Percentiles rank a stretch among this genome's conserved stretches.
phyloP scores from a whole-genome alignment of 1,139 yeast species.

The Saccharomyces pastorianus region DNA sequence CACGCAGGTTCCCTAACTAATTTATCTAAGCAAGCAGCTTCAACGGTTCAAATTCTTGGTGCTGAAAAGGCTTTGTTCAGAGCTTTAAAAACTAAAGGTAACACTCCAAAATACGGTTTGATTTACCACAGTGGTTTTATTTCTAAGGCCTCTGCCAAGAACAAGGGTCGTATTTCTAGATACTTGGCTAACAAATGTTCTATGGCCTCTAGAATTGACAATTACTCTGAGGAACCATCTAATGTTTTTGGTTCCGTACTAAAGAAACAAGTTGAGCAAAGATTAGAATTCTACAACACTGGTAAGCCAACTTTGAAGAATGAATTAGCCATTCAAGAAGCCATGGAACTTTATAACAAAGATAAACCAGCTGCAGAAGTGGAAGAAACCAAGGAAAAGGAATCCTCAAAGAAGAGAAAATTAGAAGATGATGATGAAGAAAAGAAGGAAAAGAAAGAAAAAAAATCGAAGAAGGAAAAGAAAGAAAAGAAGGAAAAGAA shows the following conservation, averaged over 20 bases:
- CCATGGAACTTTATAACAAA: slow-evolving; percentile 62
- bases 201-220: slow-evolving; percentile 96
- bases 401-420: slow-evolving; percentile 39
- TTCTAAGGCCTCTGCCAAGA: slow-evolving; percentile 93
- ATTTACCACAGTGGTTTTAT: slow-evolving; percentile 95
- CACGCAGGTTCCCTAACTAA: slow-evolving; percentile 97
- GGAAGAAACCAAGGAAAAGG: slow-evolving; percentile 23
- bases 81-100: slow-evolving; percentile 96
- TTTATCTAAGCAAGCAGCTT: slow-evolving; percentile 96
- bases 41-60: slow-evolving; percentile 96
- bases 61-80: slow-evolving; percentile 98
- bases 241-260: slow-evolving; percentile 83
- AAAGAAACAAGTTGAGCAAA: slow-evolving; percentile 95
- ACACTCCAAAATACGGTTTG: slow-evolving; percentile 96
- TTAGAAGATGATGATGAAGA: slow-evolving; percentile 34
- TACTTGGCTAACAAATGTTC: slow-evolving; percentile 98
- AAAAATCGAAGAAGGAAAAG: slow-evolving; percentile 48
- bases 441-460: slow-evolving; percentile 43
- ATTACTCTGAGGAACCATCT: slow-evolving; percentile 80
- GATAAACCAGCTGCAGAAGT: slow-evolving; percentile 44
- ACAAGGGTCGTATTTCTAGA: slow-evolving; percentile 98
- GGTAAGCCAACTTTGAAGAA: slow-evolving; percentile 97
- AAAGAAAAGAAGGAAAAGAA: slow-evolving; percentile 45
- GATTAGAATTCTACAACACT: slow-evolving; percentile 89
- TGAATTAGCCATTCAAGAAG: slow-evolving; percentile 86